Base-by-base conservation (phyloP, 352 stramenopile species). In the Globisporangium sylvaticum region DNA sequence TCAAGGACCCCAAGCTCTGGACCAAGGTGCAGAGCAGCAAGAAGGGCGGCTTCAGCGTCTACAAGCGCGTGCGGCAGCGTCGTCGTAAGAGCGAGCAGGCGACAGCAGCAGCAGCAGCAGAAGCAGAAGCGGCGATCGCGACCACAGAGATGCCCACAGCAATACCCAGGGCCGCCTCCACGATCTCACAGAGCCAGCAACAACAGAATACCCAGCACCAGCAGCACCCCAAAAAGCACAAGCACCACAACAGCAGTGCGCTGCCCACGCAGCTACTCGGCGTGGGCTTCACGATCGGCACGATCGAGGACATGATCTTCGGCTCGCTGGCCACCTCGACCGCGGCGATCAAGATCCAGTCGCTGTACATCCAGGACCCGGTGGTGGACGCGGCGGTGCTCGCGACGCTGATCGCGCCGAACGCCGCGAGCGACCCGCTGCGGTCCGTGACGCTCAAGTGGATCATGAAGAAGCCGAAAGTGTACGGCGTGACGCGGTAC, bases 281-380 rank as follows among this genome's bases (percentile, higher is more conserved):
- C n/a, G 29, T 72, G 18, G 67, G 67, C 32, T 69, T 68, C 44
- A 63, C 63, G 12, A 27, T 69, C 32, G 65, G 65, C 25, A 71
- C 68, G 32, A 54, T 74, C 12, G 68, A 74, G n/a, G 68, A 74
- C 59, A 68, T 74, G 52, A 56, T 74, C 31, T 74, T 67, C 18
- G 68, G 68, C 32, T 53, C 66, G 15, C 46, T 63, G 29, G 65
- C 64, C 29, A 48, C 50, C 24, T 39, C 68, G 20, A 74, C 64
- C 10, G 64, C 68, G 15, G 54, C 54, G 29, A 64, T 74, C 65
- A 74, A 71, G 68, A 74, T 74, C 31, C 59, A 68, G 58, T 67
- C 68, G 22, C 54, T 63, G 9, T 72, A 74, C 60, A 48, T 58
- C 9, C 54, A 74, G 50, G 68, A 74, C 39, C 44, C 59, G n/a